phyloP scores from a whole-genome alignment of 495 filamentous ascomycete species.

The Tuber indicum region DNA sequence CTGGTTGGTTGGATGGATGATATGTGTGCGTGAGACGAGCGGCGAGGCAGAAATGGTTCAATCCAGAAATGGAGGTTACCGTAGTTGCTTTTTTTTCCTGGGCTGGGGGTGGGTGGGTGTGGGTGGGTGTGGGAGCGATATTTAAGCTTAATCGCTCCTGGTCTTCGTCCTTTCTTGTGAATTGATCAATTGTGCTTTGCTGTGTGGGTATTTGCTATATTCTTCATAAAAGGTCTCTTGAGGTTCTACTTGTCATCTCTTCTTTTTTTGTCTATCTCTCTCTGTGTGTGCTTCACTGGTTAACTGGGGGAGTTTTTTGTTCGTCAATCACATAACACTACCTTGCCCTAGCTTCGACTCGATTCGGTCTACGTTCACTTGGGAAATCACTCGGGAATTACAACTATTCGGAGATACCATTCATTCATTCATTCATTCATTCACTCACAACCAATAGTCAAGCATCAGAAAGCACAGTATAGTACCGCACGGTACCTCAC shows the following conservation, averaged over 20 bases:
- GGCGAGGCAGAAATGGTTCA: neutral
- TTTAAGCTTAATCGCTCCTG: constrained; percentile 1
- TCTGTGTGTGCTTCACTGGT: neutral
- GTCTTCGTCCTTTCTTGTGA: neutral
- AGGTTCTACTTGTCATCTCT: neutral
- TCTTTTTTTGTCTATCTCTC: neutral
- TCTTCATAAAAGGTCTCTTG: neutral
- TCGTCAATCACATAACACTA: neutral
- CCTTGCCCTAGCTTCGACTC: neutral
- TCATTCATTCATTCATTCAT: neutral
- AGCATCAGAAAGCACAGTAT: neutral
- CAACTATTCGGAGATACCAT: neutral
- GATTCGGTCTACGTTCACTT: neutral
- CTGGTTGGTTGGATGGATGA: neutral
- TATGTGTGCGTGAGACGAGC: neutral
- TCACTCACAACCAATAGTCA: neutral
- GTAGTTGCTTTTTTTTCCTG: neutral
- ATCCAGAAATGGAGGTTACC: neutral
- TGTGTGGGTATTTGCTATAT: neutral
- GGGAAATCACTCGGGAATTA: neutral
- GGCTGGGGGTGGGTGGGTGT: neutral
- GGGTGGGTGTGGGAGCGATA: neutral
- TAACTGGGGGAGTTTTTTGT: neutral
- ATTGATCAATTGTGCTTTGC: neutral
- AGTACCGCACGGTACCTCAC: neutral